A percentile compares a stretch with the other conserved stretches of the same genome.
Evolutionary conservation across 1,284 basidiomycete species (phyloP).

Genomic region (Polyporus tsugae): DNA sequence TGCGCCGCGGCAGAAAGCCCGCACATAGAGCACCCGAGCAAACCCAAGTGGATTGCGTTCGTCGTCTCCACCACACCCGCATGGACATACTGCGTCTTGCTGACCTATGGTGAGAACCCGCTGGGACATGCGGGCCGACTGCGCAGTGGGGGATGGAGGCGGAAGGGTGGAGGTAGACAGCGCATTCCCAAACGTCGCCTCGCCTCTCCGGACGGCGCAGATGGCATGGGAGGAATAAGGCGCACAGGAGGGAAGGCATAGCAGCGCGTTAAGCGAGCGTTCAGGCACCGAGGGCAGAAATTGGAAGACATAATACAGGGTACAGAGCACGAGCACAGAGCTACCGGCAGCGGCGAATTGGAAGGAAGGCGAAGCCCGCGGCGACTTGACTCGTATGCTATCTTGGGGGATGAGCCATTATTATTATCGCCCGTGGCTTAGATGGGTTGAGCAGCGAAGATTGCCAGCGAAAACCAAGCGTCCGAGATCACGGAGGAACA

Average conservation of each 20-base stretch:
- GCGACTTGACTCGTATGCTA: slow-evolving; percentile 10
- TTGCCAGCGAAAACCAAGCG: neutral
- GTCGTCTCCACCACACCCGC: too few species aligned
- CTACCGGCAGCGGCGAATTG: slow-evolving; percentile 5
- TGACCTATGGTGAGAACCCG: neutral
- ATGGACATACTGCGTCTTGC: neutral
- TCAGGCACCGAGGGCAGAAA: slow-evolving; percentile 1
- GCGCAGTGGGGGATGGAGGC: too few species aligned
- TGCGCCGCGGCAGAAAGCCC: neutral
- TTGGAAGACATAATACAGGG: neutral
- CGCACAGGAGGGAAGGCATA: neutral
- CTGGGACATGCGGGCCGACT: neutral
- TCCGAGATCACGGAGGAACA: neutral
- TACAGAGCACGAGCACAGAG: neutral
- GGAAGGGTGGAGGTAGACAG: neutral
- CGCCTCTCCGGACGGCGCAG: neutral
- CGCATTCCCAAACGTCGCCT: neutral
- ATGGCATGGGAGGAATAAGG: too few species aligned
- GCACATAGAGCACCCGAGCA: neutral
- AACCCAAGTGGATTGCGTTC: neutral
- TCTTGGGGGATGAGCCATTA: neutral
- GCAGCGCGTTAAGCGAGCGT: neutral
- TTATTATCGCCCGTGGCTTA: neutral
- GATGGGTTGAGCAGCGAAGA: neutral
- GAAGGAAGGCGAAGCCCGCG: slow-evolving; percentile 5